A percentile compares a stretch with the other conserved stretches of the same genome.
Conservation (phyloP, 2,329 filamentous ascomycete species). For the Fusarium setosum region DNA sequence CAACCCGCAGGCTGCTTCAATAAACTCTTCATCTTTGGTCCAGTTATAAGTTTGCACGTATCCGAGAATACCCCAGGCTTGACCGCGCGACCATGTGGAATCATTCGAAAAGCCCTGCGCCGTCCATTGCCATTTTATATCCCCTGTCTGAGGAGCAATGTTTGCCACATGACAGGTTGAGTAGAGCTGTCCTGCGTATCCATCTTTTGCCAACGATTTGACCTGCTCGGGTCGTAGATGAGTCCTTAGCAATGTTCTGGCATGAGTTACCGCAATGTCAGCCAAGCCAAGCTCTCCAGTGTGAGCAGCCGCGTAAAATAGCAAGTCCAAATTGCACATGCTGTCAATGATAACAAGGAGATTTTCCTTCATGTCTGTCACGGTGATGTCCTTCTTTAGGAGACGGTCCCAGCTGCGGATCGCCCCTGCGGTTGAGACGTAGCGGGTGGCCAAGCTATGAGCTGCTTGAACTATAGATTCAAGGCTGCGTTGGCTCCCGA, state of each 20-base stretch:
- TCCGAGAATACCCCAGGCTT: conserved; percentile 61
- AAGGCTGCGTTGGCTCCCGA: conserved; percentile 51
- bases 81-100: conserved; percentile 62
- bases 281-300: conserved; percentile 45
- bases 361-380: conserved; percentile 43
- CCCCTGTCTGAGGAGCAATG: conserved; percentile 38
- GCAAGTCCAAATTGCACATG: conserved; percentile 54
- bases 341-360: conserved; percentile 55
- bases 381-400: conserved; percentile 43
- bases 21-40: conserved; percentile 55
- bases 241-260: conserved; percentile 50
- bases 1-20: conserved; percentile 55
- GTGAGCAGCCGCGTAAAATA: conserved; percentile 48
- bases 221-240: conserved; percentile 50
- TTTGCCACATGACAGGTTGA: conserved; percentile 56
- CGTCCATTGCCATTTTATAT: conserved; percentile 45
- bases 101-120: conserved; percentile 58
- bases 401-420: conserved; percentile 62
- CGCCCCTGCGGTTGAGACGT: conserved; percentile 52
- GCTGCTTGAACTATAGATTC: conserved; percentile 56
- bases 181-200: conserved; percentile 30
- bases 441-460: conserved; percentile 55
- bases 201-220: background rate
- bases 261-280: conserved; percentile 53
- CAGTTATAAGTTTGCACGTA: conserved; percentile 61